Base-by-base conservation (phyloP, 176 grass and related monocot species). In the Oryza australiensis region DNA sequence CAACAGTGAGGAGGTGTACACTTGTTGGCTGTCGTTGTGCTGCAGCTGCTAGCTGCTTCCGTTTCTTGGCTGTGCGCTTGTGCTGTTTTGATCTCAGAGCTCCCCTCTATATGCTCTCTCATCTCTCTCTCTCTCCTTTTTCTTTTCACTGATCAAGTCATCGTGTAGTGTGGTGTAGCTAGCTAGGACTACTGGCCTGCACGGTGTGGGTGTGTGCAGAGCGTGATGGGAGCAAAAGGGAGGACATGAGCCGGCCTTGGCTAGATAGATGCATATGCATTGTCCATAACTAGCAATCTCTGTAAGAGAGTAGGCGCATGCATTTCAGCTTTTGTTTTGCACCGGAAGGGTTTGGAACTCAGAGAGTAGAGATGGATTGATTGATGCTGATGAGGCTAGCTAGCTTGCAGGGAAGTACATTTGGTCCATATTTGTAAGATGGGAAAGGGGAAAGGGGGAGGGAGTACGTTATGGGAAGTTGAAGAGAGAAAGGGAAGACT, bases 1-100 rank as follows among this genome's bases (percentile, higher is more conserved):
- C 70, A 88, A 75, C 79, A 91, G 66, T 76, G 60, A 2, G 62
- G 64, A 83, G 78, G 57, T 82, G 78, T 89, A 77, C 84, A 73
- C 51, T 86, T 84, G 85, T 83, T 83, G 79, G 82, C 34, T 32
- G 26, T 37, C 42, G 51, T 26, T 48, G 23, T 51, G 75, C 11
- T 64, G 35, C 20, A 51, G 26, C 70, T 84, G 59, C 24, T 35
- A 64, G 60, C 46, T 62, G 63, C 83, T 77, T 68, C 86, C 73
- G 79, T 62, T 62, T 82, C 74, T 73, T 85, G 34, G 43, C 49
- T 62, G 18, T 77, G 64, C 85, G 23, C 20, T 60, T 73, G 78
- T 76, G 68, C 85, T 74, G 89, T 22, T 68, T 83, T 43, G 46
- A 84, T 41, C 72, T 66, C 49, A 60, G 30, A 32, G 70, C 51